phyloP scores from a whole-genome alignment of 140 eudicot species.

The Senecio squalidus region DNA sequence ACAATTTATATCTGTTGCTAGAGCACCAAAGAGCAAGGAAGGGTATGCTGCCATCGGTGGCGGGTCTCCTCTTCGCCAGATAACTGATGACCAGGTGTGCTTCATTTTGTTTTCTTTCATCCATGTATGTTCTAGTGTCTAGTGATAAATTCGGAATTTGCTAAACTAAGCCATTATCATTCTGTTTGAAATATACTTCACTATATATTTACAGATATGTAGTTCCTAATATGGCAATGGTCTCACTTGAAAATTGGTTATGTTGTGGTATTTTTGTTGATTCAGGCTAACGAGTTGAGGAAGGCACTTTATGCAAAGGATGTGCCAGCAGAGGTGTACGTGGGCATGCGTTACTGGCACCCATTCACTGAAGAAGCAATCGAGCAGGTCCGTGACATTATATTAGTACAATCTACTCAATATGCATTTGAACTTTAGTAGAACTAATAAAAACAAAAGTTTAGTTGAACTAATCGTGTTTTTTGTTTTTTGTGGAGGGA shows the following conservation, averaged over 20 bases:
- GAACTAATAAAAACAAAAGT: no score
- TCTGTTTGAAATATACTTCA: no score
- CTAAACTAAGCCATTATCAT: neutral
- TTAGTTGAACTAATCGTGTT: no score
- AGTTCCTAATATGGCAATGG: no score
- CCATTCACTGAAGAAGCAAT: slow-evolving; percentile 99
- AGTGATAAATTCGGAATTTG: neutral
- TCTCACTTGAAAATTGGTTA: neutral
- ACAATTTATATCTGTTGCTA: slow-evolving; percentile 84
- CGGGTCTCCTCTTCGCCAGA: slow-evolving; percentile 97
- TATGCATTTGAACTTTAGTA: neutral
- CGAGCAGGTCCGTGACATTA: slow-evolving; percentile 52
- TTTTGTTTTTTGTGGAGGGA: no score
- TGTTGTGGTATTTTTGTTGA: neutral
- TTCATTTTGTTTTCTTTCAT: neutral
- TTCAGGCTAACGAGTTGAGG: slow-evolving; percentile 83
- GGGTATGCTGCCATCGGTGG: slow-evolving; percentile 99
- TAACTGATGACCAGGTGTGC: slow-evolving; percentile 88
- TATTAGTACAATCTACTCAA: neutral
- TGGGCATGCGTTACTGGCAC: slow-evolving; percentile 99
- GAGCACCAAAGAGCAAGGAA: slow-evolving; percentile 99
- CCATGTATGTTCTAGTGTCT: neutral
- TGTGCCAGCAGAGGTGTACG: slow-evolving; percentile 94
- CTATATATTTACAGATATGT: no score
- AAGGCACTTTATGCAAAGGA: slow-evolving; percentile 74